Conservation (phyloP, 2,329 filamentous ascomycete species). For the Sclerotinia minor region DNA sequence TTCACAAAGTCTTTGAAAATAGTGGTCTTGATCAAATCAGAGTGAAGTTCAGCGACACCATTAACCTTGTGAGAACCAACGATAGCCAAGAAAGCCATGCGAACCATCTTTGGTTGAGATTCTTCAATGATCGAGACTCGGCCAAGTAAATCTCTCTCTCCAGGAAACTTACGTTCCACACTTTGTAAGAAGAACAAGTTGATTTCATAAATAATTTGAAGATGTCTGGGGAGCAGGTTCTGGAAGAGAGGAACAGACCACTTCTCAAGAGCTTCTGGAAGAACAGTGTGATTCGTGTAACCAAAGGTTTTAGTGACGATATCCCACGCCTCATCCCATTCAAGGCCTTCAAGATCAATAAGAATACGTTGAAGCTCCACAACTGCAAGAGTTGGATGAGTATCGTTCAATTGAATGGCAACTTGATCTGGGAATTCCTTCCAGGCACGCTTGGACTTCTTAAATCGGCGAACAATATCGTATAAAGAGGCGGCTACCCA, state of each 20-base stretch:
- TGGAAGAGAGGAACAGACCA: slow-evolving; percentile 94
- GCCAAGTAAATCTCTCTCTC: slow-evolving; percentile 79
- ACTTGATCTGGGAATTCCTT: slow-evolving; percentile 90
- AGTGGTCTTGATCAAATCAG: slow-evolving; percentile 97
- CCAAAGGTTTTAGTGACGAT: slow-evolving; percentile 80
- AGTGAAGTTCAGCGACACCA: slow-evolving; percentile 95
- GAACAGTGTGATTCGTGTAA: slow-evolving; percentile 98
- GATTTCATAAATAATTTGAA: slow-evolving; percentile 98
- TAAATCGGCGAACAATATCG: slow-evolving; percentile 96
- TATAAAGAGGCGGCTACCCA: slow-evolving; percentile 97
- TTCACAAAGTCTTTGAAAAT: slow-evolving; percentile 98
- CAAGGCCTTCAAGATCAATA: slow-evolving; percentile 82
- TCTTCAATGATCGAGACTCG: slow-evolving; percentile 98
- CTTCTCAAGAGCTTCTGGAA: slow-evolving; percentile 96
- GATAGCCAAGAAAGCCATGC: slow-evolving; percentile 93
- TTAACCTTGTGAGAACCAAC: slow-evolving; percentile 99
- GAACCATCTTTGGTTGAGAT: slow-evolving; percentile 93
- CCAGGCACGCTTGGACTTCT: slow-evolving; percentile 92
- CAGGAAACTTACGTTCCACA: slow-evolving; percentile 88
- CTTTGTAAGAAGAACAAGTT: slow-evolving; percentile 90
- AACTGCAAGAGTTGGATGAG: slow-evolving; percentile 92
- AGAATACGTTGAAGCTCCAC: slow-evolving; percentile 94
- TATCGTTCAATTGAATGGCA: slow-evolving; percentile 97
- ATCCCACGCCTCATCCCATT: slow-evolving; percentile 90
- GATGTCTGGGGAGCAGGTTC: slow-evolving; percentile 86